Evolutionary conservation across 495 filamentous ascomycete genomes (phyloP), one percentile per base, ranked within the genome.

Genomic region (Penicillium taxi): DNA sequence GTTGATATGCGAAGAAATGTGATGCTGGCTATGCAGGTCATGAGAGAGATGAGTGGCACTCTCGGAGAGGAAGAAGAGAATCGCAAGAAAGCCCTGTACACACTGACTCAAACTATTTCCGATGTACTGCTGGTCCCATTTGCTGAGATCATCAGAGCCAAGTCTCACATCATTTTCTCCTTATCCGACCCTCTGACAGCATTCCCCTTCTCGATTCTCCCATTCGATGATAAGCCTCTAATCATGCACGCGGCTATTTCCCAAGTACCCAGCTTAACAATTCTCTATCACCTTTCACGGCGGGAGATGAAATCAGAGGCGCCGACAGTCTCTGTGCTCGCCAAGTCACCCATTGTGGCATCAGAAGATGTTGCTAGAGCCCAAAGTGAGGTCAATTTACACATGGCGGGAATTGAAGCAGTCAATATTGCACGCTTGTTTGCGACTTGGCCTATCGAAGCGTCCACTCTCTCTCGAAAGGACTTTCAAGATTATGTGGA

Each of bases 391-490:
- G 32, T 20, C 3, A 46, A 45, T 34, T 44, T 58, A 4, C 46
- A 49, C 24, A 56, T 53, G 52, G 52, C 55, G 8, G 48, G 35
- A 5, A 53, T 58, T 26, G 55, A 58, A 39, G 48, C 52, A 7
- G 44, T 58, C 34, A 53, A 47, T 26, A 56, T 58, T 17, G 49
- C 55, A 7, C 42, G 47, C 15, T 36, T 45, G 30, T 58, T 58
- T 19, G 35, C 40, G 9, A 56, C 52, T 16, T 55, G 52, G 52
- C 55, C 55, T 1, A 50, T 58, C 21, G 55, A 58, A 35, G 52
- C 48, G 5, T 58, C 52, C 5, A 20, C 32, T 1, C 21, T 55
- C 5, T 37, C 52, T n/a, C 28, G 55, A 17, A 39, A 41, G 2
- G 37, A 47, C 9, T 58, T 55, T 20, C 48, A 42, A 9, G 15